Conservation (phyloP, 257 asterid species). For the Mentha longifolia region DNA sequence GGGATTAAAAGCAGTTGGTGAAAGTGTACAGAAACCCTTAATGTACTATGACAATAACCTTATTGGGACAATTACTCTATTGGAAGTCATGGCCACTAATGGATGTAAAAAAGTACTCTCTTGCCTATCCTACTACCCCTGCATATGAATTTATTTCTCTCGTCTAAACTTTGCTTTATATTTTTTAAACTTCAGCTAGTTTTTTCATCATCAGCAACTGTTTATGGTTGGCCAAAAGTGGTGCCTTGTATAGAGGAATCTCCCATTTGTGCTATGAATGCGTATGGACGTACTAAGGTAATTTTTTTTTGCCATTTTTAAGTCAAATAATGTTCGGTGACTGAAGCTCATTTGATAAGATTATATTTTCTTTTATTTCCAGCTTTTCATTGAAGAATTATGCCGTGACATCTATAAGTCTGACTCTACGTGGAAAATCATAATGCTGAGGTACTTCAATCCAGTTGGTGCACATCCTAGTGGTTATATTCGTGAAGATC, state of each 20-base stretch:
- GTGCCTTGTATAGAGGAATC: constrained; percentile 92
- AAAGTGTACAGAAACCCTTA: constrained; percentile 87
- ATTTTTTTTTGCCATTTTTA: background rate
- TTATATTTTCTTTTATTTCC: constrained; percentile 24
- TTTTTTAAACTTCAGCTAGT: constrained; percentile 65
- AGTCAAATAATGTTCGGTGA: constrained; percentile 12
- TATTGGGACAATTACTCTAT: constrained; percentile 71
- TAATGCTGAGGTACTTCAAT: constrained; percentile 89
- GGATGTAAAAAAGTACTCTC: constrained; percentile 76
- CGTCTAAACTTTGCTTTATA: constrained; percentile 17
- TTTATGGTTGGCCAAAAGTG: constrained; percentile 89
- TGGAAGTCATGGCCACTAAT: constrained; percentile 91
- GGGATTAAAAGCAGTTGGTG: constrained; percentile 96
- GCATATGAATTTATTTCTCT: background rate
- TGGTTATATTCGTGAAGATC: constrained; percentile 93
- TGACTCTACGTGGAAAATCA: constrained; percentile 85
- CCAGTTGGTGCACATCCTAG: constrained; percentile 97
- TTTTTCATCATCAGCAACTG: constrained; percentile 98
- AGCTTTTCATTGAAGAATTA: constrained; percentile 94
- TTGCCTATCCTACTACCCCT: background rate
- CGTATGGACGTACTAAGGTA: constrained; percentile 96
- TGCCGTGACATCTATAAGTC: constrained; percentile 75
- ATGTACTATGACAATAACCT: constrained; percentile 82
- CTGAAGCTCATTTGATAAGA: background rate
- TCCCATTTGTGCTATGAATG: constrained; percentile 71